Evolutionary conservation across 2,329 filamentous ascomycete species (phyloP).

Genomic region (Penicillium sclerotigenum): DNA sequence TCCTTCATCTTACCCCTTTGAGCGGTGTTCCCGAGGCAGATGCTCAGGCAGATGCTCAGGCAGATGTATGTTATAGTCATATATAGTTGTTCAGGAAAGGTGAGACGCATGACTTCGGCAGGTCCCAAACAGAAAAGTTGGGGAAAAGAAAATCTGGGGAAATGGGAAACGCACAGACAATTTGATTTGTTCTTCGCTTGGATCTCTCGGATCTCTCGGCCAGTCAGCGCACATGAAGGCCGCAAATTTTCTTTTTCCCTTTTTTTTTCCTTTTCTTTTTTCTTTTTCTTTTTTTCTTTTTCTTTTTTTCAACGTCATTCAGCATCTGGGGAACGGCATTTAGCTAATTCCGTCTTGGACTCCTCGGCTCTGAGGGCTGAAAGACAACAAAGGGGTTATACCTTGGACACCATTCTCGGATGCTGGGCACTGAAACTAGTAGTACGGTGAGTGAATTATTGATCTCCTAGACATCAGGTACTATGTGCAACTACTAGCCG

Average conservation of each 20-base stretch:
- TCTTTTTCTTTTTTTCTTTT: not conserved
- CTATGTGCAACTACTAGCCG: slow-evolving; percentile 7
- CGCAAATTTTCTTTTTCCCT: not conserved
- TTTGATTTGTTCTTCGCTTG: slow-evolving; percentile 16
- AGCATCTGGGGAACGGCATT: slow-evolving; percentile 13
- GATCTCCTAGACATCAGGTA: slow-evolving; percentile 12
- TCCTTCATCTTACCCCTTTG: not conserved
- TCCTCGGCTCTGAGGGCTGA: not conserved
- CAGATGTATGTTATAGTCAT: too few relatives aligned
- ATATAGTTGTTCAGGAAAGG: too few relatives aligned
- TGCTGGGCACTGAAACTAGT: slow-evolving; percentile 5
- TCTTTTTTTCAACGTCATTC: slow-evolving; percentile 7
- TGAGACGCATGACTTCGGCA: not conserved
- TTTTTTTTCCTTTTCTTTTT: not conserved
- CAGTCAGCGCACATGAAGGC: slow-evolving; percentile 12
- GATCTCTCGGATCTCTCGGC: slow-evolving; percentile 20
- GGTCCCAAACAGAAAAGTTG: not conserved
- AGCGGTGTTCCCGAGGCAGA: not conserved
- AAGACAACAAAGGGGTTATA: not conserved
- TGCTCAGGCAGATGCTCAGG: too few relatives aligned
- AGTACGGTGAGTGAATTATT: slow-evolving; percentile 15
- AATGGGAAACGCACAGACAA: slow-evolving; percentile 7
- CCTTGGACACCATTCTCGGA: not conserved
- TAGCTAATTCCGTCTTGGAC: slow-evolving; percentile 7
- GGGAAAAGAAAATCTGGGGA: slow-evolving; percentile 30